Evolutionary conservation across 805 yeast species (phyloP).

Genomic region (Wickerhamomyces xylosicus): DNA sequence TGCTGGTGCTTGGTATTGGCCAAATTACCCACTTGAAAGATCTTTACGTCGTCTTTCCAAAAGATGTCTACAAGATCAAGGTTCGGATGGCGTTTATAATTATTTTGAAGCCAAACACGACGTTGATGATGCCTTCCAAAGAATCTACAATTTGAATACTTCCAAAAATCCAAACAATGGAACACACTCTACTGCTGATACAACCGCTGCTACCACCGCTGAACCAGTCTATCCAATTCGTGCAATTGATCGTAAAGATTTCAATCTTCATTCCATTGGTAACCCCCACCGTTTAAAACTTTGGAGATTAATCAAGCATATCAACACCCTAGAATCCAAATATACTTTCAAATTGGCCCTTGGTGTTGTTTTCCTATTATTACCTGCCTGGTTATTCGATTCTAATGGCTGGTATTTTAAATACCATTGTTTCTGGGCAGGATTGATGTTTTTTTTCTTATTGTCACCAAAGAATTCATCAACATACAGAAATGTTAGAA

Average conservation of each 20-base stretch:
- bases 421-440: conserved; percentile 35
- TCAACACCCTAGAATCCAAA: conserved; percentile 29
- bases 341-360: conserved; percentile 33
- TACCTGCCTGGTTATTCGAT: conserved; percentile 33
- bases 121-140: conserved; percentile 35
- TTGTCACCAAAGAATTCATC: conserved; percentile 32
- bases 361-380: conserved; percentile 24
- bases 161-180: conserved; percentile 24
- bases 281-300: conserved; percentile 25
- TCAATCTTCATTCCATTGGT: conserved; percentile 27
- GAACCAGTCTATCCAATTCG: conserved; percentile 13
- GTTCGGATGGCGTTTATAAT: conserved; percentile 32
- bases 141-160: conserved; percentile 33
- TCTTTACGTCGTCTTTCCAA: conserved; percentile 31
- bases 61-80: conserved; percentile 35
- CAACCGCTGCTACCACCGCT: conserved; percentile 3
- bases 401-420: conserved; percentile 32
- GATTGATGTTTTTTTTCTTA: conserved; percentile 24
- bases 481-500: conserved; percentile 22
- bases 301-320: conserved; percentile 25
- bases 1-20: no score
- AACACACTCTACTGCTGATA: background rate
- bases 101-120: conserved; percentile 32
- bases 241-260: conserved; percentile 33
- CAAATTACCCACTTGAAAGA: conserved; percentile 29